phyloP scores from a whole-genome alignment of 2,329 filamentous ascomycete species.

The Domatiomyces catenatus region DNA sequence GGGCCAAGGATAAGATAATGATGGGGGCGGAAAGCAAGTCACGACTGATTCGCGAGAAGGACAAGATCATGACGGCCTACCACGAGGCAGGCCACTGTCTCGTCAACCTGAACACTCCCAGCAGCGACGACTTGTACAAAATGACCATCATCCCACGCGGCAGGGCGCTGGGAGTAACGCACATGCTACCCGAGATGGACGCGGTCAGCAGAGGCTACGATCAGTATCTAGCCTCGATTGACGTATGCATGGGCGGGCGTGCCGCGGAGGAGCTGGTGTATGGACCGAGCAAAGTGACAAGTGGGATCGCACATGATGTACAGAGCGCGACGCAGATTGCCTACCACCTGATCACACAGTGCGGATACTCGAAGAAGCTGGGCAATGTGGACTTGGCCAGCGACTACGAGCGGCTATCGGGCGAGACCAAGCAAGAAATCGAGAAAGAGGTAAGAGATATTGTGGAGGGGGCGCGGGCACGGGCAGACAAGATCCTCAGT shows the following conservation, averaged over 20 bases:
- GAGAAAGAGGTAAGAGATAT: slow-evolving; percentile 76
- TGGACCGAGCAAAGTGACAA: slow-evolving; percentile 79
- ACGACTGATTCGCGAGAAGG: slow-evolving; percentile 78
- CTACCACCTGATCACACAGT: slow-evolving; percentile 72
- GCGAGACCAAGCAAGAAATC: slow-evolving; percentile 71
- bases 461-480: slow-evolving; percentile 64
- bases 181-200: slow-evolving; percentile 65
- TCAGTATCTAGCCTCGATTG: slow-evolving; percentile 67
- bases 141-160: slow-evolving; percentile 92
- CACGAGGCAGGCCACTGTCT: slow-evolving; percentile 93
- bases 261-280: slow-evolving; percentile 82
- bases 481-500: slow-evolving; percentile 55
- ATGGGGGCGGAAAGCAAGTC: slow-evolving; percentile 90
- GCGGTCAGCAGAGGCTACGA: slow-evolving; percentile 77
- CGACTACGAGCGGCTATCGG: slow-evolving; percentile 67
- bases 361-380: slow-evolving; percentile 75
- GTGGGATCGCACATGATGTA: slow-evolving; percentile 72
- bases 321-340: slow-evolving; percentile 65
- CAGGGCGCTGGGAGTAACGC: slow-evolving; percentile 70
- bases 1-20: slow-evolving; percentile 95
- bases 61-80: slow-evolving; percentile 81
- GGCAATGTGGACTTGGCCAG: slow-evolving; percentile 79
- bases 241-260: slow-evolving; percentile 70
- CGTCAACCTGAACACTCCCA: slow-evolving; percentile 67
- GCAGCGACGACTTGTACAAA: slow-evolving; percentile 73